Base-by-base conservation (phyloP, 192 early-diverging fungal species). In the Cladochytrium replicatum region DNA sequence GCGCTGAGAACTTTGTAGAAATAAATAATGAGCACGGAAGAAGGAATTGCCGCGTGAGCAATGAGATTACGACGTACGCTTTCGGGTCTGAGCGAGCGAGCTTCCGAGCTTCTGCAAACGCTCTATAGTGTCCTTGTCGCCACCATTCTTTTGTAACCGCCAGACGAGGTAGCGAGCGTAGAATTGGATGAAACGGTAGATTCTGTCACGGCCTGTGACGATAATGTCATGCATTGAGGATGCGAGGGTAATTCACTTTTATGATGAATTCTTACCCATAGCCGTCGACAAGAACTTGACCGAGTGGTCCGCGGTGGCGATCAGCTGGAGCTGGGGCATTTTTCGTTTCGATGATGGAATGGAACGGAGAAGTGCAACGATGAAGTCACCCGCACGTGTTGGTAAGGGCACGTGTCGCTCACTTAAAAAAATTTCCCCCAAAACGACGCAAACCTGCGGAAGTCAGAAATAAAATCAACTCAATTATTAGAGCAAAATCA, bases 181-280 rank as follows among this genome's bases (percentile, higher is more conserved):
- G 71, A 90, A 91, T 62, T 97, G 93, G 21, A 87, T 74, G 41
- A 85, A 69, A 53, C 89, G 80, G 60, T 82, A 82, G 47, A 69
- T 57, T n/a, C 67, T 40, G 48, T 69, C 67, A 25, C 67, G 67
- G 44, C 67, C 58, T 60, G 15, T 46, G 32, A 6, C 31, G 43
- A 38, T 23, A 4, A 26, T 26, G 7, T 46, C 43, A 6, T 29
- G 9, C 22, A 32, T 11, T 11, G 21, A 28, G 9, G 15, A 15
- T 22, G 7, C n/a, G 40, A 4, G n/a, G n/a, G n/a, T n/a, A n/a
- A n/a, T n/a, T n/a, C n/a, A n/a, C n/a, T n/a, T n/a, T 22, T 5
- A 41, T 22, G 38, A 39, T 9, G 45, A 22, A 29, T 11, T 28
- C 57, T 11, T 49, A 55, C 59, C 67, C 15, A 54, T 48, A 26